Evolutionary conservation across 441 rosid genomes (phyloP).

Genomic region (Breynia disticha): DNA sequence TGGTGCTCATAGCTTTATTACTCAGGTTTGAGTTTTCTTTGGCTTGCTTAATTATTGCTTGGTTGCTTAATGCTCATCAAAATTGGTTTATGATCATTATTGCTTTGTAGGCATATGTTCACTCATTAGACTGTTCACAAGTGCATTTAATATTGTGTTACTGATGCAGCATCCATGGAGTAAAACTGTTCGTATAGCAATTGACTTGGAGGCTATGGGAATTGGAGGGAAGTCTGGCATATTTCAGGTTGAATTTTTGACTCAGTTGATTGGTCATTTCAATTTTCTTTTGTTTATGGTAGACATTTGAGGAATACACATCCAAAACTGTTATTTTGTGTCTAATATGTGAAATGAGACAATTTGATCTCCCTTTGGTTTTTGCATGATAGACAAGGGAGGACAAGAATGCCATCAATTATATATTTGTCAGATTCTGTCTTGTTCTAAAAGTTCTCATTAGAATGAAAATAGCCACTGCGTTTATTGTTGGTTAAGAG

Average conservation of each 20-base stretch:
- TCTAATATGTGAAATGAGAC: too few relatives aligned
- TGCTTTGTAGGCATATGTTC: background rate
- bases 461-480: too few relatives aligned
- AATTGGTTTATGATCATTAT: background rate
- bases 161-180: conserved; percentile 87
- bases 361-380: too few relatives aligned
- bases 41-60: background rate
- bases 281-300: background rate
- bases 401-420: too few relatives aligned
- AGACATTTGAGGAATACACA: background rate
- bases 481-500: too few relatives aligned
- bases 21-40: conserved; percentile 52
- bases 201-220: conserved; percentile 98
- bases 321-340: background rate
- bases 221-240: conserved; percentile 78
- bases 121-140: too few relatives aligned
- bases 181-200: conserved; percentile 57
- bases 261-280: conserved; percentile 4
- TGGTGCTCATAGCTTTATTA: conserved; percentile 97
- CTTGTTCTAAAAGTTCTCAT: too few relatives aligned
- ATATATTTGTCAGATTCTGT: too few relatives aligned
- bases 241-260: conserved; percentile 58
- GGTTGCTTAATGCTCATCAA: background rate
- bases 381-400: too few relatives aligned
- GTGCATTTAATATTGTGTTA: conserved; percentile 16